phyloP scores from a whole-genome alignment of 495 filamentous ascomycete species.

The Neurospora sp. region DNA sequence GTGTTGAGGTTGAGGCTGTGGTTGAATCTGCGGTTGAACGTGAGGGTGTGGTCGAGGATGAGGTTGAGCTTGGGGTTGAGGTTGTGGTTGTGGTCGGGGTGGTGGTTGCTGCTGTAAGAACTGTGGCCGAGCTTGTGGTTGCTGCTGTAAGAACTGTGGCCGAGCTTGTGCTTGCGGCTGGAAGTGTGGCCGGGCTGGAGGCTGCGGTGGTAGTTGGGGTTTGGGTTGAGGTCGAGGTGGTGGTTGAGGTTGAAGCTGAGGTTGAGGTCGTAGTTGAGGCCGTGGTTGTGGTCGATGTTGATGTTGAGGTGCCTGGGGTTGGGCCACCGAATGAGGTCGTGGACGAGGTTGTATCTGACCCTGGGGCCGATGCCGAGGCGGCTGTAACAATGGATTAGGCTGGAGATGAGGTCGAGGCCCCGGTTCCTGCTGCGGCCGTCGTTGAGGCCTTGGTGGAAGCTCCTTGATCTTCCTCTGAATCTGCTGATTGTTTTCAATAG shows the following conservation, averaged over 20 bases:
- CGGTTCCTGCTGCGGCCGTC: neutral
- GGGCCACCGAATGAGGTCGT: neutral
- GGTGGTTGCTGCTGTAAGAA: neutral
- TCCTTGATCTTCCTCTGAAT: neutral
- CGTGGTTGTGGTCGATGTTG: neutral
- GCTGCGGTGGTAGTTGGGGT: neutral
- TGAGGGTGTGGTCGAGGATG: constrained; percentile 7
- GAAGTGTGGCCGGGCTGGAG: neutral
- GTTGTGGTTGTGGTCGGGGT: constrained; percentile 1
- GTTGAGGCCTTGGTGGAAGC: neutral
- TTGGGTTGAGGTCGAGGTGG: neutral
- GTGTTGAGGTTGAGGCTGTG: neutral
- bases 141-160: neutral
- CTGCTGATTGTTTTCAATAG: neutral
- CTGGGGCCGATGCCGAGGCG: neutral
- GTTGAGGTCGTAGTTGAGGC: neutral
- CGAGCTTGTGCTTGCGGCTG: neutral
- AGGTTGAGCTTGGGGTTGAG: neutral
- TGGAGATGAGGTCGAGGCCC: neutral
- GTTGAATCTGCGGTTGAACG: constrained; percentile 6
- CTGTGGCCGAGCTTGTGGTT: neutral
- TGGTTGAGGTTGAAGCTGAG: neutral
- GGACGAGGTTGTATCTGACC: neutral
- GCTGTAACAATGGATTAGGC: neutral
- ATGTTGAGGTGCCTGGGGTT: neutral